phyloP scores from a whole-genome alignment of 1,139 yeast species.

The Candida sojae region DNA sequence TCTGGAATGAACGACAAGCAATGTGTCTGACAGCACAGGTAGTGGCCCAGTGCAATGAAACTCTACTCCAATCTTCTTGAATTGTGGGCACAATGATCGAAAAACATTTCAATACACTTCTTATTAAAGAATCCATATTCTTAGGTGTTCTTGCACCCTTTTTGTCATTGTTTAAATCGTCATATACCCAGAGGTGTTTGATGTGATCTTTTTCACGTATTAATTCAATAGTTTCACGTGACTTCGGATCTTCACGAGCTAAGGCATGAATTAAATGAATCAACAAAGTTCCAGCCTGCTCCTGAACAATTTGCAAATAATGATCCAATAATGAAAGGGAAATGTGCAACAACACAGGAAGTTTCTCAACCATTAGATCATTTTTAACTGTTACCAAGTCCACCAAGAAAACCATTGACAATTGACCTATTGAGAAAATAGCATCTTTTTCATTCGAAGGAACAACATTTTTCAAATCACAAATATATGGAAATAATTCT shows the following conservation, averaged over 20 bases:
- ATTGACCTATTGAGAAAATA: conserved; percentile 83
- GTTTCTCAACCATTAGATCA: conserved; percentile 53
- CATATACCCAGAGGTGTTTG: conserved; percentile 74
- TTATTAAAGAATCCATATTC: conserved; percentile 77
- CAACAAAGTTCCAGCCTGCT: conserved; percentile 77
- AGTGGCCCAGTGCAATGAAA: conserved; percentile 91
- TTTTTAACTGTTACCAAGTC: conserved; percentile 69
- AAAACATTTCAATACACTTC: conserved; percentile 64
- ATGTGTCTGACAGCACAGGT: conserved; percentile 96
- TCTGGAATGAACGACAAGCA: conserved; percentile 94
- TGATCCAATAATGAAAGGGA: conserved; percentile 84
- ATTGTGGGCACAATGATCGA: conserved; percentile 49
- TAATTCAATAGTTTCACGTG: conserved; percentile 53
- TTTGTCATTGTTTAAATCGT: conserved; percentile 75
- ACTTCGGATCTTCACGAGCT: conserved; percentile 54
- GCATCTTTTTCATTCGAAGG: conserved; percentile 68
- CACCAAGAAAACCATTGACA: conserved; percentile 81
- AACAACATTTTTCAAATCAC: conserved; percentile 62
- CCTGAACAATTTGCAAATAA: conserved; percentile 78
- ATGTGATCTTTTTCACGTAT: conserved; percentile 48
- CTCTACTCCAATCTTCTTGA: conserved; percentile 82
- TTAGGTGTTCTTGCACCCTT: conserved; percentile 86
- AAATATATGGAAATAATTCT: conserved; percentile 64
- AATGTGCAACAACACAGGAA: conserved; percentile 83
- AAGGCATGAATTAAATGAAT: conserved; percentile 72